Evolutionary conservation across 2,329 filamentous ascomycete species (phyloP).

Genomic region (Rutstroemia sp.): DNA sequence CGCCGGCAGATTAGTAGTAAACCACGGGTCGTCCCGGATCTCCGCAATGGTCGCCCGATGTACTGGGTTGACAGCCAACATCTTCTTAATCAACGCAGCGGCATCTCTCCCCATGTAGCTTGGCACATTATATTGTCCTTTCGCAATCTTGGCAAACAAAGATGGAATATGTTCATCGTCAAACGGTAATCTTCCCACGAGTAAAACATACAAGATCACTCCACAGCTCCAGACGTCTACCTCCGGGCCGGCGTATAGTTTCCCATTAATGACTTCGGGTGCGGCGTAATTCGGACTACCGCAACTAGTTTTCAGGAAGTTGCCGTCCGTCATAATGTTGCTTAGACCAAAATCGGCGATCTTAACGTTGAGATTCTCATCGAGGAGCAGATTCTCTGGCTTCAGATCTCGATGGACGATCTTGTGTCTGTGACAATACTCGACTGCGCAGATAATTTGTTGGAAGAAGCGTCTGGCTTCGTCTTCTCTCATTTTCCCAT

Average conservation of each 20-base stretch:
- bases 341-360: conserved; percentile 98
- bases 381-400: conserved; percentile 68
- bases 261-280: conserved; percentile 95
- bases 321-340: conserved; percentile 99
- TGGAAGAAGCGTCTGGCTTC: conserved; percentile 98
- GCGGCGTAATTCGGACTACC: conserved; percentile 98
- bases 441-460: conserved; percentile 96
- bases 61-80: conserved; percentile 92
- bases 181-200: conserved; percentile 81
- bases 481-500: conserved; percentile 83
- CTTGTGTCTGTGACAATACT: conserved; percentile 98
- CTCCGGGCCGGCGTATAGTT: conserved; percentile 93
- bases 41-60: conserved; percentile 91
- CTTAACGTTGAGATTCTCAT: conserved; percentile 95
- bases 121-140: conserved; percentile 87
- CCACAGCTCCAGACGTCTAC: conserved; percentile 98
- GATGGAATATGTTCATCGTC: conserved; percentile 98
- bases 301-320: conserved; percentile 97
- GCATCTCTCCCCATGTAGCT: conserved; percentile 85
- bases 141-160: conserved; percentile 94
- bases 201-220: conserved; percentile 78
- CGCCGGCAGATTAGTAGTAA: conserved; percentile 73
- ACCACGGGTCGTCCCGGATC: conserved; percentile 92
- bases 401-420: conserved; percentile 69
- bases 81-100: conserved; percentile 74